Base-by-base conservation (phyloP, 306 rosid species). In the Boehmeria nivea region DNA sequence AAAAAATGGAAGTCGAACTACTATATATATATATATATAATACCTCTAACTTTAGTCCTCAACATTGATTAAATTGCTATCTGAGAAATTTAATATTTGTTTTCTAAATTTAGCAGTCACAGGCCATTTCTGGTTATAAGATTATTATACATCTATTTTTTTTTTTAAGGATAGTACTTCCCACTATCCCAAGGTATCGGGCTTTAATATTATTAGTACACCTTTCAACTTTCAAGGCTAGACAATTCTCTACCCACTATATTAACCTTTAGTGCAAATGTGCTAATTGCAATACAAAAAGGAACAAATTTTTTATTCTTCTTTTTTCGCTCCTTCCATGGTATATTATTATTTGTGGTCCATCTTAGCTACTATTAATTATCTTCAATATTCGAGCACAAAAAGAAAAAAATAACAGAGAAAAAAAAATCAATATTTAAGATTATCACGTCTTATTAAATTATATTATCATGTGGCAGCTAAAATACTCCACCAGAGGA, bases 381-480 rank as follows among this genome's bases (percentile, higher is more conserved):
- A 13, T 42, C 46, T 42, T 4, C 18, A 45, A 43, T 43, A 43
- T 43, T 43, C 49, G 23, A 20, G 19, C 49, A 43, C 49, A 8
- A 17, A 40, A 38, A 21, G 16, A 15, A 6, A 37, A 66, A 46
- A n/a, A n/a, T n/a, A 2, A 31, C 9, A 31, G 36, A 31, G 2
- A 83, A 62, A 59, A 56, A 47, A 53, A 12, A 61, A 20, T 33
- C 59, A 43, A 33, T 66, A 71, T 59, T 36, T 43, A 63, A 63
- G 58, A 64, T 66, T 72, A 82, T 3, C n/a, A n/a, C n/a, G n/a
- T n/a, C n/a, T n/a, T n/a, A n/a, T n/a, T n/a, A n/a, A n/a, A n/a
- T n/a, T n/a, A n/a, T n/a, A n/a, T n/a, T n/a, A n/a, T n/a, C n/a
- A n/a, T n/a, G n/a, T n/a, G n/a, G n/a, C n/a, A n/a, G n/a, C n/a